Percentiles rank a stretch among this genome's conserved stretches.
Conservation (phyloP, 2,329 filamentous ascomycete genomes). For the Penicillium sp. region DNA sequence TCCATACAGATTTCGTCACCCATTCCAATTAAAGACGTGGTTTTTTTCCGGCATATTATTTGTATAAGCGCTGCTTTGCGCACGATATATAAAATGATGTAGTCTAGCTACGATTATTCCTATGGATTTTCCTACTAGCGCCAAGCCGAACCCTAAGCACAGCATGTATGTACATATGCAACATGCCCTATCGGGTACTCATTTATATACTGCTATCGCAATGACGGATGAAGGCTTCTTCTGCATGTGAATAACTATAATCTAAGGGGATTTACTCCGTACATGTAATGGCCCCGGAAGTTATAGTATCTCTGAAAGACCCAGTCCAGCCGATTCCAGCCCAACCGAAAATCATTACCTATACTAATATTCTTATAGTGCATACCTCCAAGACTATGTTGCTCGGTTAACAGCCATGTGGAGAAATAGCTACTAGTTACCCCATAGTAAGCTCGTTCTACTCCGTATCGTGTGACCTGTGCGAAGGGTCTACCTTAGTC, state of each 20-base stretch:
- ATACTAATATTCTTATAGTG: neutral
- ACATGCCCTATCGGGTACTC: neutral
- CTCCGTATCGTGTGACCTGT: neutral
- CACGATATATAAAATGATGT: neutral
- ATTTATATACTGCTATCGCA: neutral
- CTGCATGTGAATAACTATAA: neutral
- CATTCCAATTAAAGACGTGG: neutral
- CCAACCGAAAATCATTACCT: neutral
- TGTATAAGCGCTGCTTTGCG: neutral
- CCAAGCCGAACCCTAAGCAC: neutral
- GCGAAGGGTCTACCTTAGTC: neutral
- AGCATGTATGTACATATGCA: neutral
- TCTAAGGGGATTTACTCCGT: neutral
- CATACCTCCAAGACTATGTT: neutral
- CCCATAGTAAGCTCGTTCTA: neutral
- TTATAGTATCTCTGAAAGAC: neutral
- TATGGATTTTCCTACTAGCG: neutral
- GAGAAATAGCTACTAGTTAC: neutral
- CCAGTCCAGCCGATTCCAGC: neutral
- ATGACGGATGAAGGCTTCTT: neutral
- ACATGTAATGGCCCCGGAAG: neutral
- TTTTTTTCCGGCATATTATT: neutral
- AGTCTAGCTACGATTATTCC: neutral
- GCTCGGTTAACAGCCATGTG: neutral
- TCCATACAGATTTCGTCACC: slow-evolving; percentile 12